Evolutionary conservation across 2,329 filamentous ascomycete species (phyloP), one percentile per base, ranked within the genome.

Genomic region (Coniochaeta pulveracea): DNA sequence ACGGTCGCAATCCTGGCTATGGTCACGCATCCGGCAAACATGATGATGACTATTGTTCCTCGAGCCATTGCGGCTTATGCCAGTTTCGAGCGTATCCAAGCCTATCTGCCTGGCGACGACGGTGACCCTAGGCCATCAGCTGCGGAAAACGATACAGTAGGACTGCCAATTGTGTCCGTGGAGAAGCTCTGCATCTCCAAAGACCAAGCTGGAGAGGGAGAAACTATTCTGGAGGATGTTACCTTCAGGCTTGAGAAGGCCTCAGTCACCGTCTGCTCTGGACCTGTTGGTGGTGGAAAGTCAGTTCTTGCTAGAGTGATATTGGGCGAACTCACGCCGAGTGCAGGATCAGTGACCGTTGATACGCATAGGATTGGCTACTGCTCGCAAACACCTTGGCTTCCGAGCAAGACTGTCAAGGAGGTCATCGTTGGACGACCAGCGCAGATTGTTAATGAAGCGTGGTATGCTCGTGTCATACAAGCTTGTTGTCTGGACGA

Each of bases 11-110:
- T 60, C n/a, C 34, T 63, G 6, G 38, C 42, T 5, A 48, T 63
- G 40, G 47, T 62, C 0, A 63, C 56, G 1, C 54, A 61, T 17
- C 58, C 59, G 0, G 57, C 59, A 6, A 63, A 62, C 33, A 62
- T 61, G 56, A 42, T 63, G 12, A 60, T 61, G 58, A 59, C 58
- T 0, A 51, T 57, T 12, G 35, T 60, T 1, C 59, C 58, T 0
- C 45, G 48, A 4, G 47, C 42, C 0, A 41, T 60, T 1, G 50
- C 49, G 0, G 45, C 52, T 0, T 46, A 54, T 5, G 42, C 57
- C 0, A 50, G 48, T 14, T 57, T 60, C 30, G 51, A 57, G 10
- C 47, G 56, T 10, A 59, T 63, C 4, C 57, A 62, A 31, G 26
- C 29, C 1, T 62, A 50, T 26, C 36, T 61, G 2, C 41, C 54